Evolutionary conservation across 2,329 filamentous ascomycete species (phyloP).

Genomic region (Alternaria alternata): DNA sequence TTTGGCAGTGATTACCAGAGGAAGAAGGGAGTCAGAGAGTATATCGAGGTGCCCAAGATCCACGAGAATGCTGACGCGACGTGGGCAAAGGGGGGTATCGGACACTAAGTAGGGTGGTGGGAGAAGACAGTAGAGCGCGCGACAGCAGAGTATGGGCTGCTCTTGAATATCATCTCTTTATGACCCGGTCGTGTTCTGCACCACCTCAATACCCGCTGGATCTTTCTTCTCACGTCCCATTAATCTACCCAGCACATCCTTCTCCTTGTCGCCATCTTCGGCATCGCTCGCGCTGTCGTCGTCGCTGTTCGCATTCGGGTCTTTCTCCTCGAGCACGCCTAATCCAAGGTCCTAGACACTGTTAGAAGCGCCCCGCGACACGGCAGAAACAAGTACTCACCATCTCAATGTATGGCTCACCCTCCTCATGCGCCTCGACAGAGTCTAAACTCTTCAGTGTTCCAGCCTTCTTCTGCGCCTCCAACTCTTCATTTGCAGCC

Average conservation of each 20-base stretch:
- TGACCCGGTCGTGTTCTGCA: constrained; percentile 30
- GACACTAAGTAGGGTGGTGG: constrained; percentile 14
- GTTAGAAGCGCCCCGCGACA: constrained; percentile 14
- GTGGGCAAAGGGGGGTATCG: constrained; percentile 51
- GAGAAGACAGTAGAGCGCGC: background rate
- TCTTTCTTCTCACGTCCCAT: constrained; percentile 42
- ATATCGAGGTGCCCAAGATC: constrained; percentile 60
- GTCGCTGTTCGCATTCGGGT: constrained; percentile 32
- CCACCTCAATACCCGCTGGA: constrained; percentile 40
- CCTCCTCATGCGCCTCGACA: constrained; percentile 30
- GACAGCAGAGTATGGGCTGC: background rate
- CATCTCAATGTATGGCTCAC: constrained; percentile 53
- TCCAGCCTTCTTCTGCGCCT: constrained; percentile 50
- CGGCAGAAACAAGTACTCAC: constrained; percentile 24
- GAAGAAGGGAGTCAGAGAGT: constrained; percentile 63
- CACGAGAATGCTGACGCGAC: constrained; percentile 59
- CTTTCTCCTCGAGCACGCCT: constrained; percentile 55
- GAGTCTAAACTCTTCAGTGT: constrained; percentile 48
- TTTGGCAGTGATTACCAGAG: constrained; percentile 61
- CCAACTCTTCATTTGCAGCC: constrained; percentile 55
- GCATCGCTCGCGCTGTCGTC: constrained; percentile 34
- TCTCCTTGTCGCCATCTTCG: constrained; percentile 30
- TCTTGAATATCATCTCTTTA: constrained; percentile 11
- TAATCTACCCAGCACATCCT: constrained; percentile 48
- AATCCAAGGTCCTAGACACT: constrained; percentile 52